Evolutionary conservation across 495 filamentous ascomycete species (phyloP), one percentile per base, ranked within the genome.

Genomic region (Polyplosphaeria fusca): DNA sequence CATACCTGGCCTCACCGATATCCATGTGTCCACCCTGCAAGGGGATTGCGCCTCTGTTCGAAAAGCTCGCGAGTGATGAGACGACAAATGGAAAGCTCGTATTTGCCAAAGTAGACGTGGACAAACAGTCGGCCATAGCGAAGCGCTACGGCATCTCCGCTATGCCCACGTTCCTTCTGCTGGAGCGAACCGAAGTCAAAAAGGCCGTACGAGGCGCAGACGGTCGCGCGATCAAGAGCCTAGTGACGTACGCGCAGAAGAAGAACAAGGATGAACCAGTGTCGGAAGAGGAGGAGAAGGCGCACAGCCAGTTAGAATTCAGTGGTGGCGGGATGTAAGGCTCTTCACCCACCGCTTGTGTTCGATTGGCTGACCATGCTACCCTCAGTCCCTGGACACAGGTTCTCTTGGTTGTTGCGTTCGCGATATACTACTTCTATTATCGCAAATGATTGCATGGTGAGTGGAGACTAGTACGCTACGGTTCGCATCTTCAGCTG

Each of bases 21-120:
- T n/a, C n/a, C n/a, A n/a, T n/a, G 64, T 67, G 64, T 37, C 63
- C 63, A 25, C 64, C 64, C 11, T 67, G 64, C 57, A 67, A 67
- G 40, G 46, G 47, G 9, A 67, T 67, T 32, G 61, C 60, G 4
- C 64, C 64, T 16, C 12, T 64, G 40, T 67, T 50, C 61, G 23
- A 38, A 2, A 47, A 61, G 26, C 64, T 67, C 52, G 46, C 63
- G 39, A 40, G 30, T 11, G 4, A 38, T 7, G 24, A 67, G 19
- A 14, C 39, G 11, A 16, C 13, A 1, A 39, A 55, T 1, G 52
- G 56, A 14, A 49, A 49, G 20, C n/a, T 67, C 40, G 55, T 30
- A 7, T 67, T 67, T 42, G 56, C 55, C 3, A 67, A 67, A 40
- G 57, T 67, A 0, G 54, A 67, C 35, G 64, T 67, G 0, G 64